These are phyloP conservation scores for Solanum sejunctum DNA, from an alignment of 257 asterid genomes.

Conservation along the genomic window DNA sequence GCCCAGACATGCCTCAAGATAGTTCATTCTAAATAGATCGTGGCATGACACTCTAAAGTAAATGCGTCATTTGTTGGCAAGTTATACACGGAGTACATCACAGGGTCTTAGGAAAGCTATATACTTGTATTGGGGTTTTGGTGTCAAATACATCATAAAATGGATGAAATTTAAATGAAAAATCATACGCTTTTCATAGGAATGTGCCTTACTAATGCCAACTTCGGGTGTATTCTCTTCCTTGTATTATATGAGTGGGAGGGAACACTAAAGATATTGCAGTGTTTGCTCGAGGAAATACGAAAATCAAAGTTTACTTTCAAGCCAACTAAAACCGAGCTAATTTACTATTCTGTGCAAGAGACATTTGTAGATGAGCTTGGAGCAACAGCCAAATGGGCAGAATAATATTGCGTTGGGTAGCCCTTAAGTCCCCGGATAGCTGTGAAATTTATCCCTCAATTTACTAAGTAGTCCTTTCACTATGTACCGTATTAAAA, in stretches of 20 bases:
- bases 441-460: not conserved
- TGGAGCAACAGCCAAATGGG: not conserved
- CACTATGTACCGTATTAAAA: not conserved
- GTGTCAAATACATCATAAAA: not conserved
- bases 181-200: not conserved
- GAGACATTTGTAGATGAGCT: not conserved
- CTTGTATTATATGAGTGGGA: not conserved
- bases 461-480: not conserved
- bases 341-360: not conserved
- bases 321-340: not conserved
- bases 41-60: not conserved
- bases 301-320: not conserved
- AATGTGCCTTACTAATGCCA: not conserved
- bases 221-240: not conserved
- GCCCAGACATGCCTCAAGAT: not conserved
- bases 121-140: not conserved
- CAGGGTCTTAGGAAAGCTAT: not conserved
- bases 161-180: not conserved
- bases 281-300: not conserved
- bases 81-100: not conserved
- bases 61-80: not conserved
- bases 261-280: not conserved
- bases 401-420: not conserved
- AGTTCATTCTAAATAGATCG: not conserved
- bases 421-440: not conserved